phyloP scores from a whole-genome alignment of 306 rosid genomes.

The Citrullus amarus region DNA sequence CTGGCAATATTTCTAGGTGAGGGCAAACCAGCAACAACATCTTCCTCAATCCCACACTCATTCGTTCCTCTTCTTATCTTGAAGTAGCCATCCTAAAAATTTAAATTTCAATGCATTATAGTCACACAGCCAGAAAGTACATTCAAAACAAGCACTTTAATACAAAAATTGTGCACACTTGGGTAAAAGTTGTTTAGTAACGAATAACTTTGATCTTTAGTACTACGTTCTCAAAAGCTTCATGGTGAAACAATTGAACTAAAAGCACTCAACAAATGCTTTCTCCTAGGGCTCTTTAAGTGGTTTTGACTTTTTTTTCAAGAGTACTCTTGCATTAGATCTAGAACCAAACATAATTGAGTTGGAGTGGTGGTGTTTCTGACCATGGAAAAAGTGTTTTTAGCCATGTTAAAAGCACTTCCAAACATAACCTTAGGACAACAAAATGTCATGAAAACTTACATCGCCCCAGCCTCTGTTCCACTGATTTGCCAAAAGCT shows the following conservation, averaged over 20 bases:
- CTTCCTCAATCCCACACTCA: slow-evolving; percentile 83
- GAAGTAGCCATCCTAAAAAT: slow-evolving; percentile 90
- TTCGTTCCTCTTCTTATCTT: slow-evolving; percentile 78
- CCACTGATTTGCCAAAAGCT: slow-evolving; percentile 99
- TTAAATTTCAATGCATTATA: not conserved
- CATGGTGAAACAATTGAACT: not conserved
- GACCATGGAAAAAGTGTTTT: not conserved
- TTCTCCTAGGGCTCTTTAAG: not conserved
- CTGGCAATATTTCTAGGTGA: slow-evolving; percentile 42
- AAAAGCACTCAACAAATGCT: not conserved
- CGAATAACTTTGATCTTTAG: not conserved
- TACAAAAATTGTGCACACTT: not conserved
- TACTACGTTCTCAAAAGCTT: not conserved
- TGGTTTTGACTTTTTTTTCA: not conserved
- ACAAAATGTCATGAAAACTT: slow-evolving; percentile 21
- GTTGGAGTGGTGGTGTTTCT: not conserved
- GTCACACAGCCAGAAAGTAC: not conserved
- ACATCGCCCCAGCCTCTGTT: slow-evolving; percentile 94
- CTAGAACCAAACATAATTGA: not conserved
- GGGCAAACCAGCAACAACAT: slow-evolving; percentile 77
- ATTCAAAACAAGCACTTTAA: not conserved
- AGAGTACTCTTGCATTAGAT: not conserved
- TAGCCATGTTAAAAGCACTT: not conserved
- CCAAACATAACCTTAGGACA: not conserved
- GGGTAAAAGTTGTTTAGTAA: not conserved